A percentile compares a stretch with the other conserved stretches of the same genome.
Conservation (phyloP, 1,284 basidiomycete species). For the Quambalaria eucalypti region DNA sequence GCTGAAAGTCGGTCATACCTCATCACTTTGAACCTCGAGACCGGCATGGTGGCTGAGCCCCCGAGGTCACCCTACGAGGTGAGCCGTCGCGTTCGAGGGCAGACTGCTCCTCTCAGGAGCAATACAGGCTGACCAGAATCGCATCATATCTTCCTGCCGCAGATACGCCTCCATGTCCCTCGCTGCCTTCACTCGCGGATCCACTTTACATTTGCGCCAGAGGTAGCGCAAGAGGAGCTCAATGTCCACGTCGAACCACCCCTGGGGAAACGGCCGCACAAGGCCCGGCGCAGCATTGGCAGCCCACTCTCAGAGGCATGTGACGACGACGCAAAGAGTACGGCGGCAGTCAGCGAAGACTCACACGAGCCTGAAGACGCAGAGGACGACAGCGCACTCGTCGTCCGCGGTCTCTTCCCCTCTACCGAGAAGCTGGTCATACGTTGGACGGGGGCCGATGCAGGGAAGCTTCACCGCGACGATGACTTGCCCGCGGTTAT, state of each 20-base stretch:
- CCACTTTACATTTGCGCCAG: neutral
- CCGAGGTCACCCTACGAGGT: neutral
- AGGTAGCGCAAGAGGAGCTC: neutral
- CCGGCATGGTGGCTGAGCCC: neutral
- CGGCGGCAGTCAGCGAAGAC: neutral
- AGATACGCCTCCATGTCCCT: neutral
- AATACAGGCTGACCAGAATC: too few relatives aligned
- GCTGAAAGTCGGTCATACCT: neutral
- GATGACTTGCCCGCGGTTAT: neutral
- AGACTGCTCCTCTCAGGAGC: too few relatives aligned
- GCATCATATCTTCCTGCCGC: too few relatives aligned
- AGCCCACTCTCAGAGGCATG: neutral
- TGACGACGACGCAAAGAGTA: neutral
- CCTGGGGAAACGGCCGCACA: neutral
- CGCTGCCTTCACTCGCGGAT: constrained; percentile 1
- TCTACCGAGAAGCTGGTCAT: neutral
- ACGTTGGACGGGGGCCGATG: neutral
- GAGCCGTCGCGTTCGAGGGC: too few relatives aligned
- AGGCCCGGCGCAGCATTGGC: neutral
- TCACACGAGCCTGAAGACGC: neutral
- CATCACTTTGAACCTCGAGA: neutral
- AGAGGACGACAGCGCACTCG: neutral
- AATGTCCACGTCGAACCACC: neutral
- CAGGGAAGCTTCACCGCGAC: neutral
- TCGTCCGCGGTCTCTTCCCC: neutral